Percentiles rank a stretch among this genome's conserved stretches.
phyloP scores from a whole-genome alignment of 2,329 filamentous ascomycete genomes.

The Cytospora schulzeri region DNA sequence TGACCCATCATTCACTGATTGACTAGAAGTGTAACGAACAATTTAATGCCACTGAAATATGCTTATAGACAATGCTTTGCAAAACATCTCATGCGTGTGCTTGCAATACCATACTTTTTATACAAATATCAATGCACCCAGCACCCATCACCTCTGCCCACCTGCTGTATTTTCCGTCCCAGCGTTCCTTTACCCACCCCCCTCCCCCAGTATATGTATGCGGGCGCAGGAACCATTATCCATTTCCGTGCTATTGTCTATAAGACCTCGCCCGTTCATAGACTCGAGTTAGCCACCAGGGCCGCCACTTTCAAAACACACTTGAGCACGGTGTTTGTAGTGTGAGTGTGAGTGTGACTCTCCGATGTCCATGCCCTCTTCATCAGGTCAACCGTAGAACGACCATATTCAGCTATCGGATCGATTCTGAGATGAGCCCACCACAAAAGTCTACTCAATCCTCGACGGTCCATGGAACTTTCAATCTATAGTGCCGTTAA shows the following conservation, averaged over 20 bases:
- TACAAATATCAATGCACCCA: background rate
- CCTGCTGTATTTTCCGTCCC: background rate
- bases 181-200: too few relatives aligned
- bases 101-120: background rate
- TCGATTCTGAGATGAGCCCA: background rate
- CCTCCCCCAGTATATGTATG: too few relatives aligned
- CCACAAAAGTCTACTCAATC: background rate
- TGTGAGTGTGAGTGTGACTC: too few relatives aligned
- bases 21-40: too few relatives aligned
- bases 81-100: too few relatives aligned
- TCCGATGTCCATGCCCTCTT: background rate
- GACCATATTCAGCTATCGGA: background rate
- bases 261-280: background rate
- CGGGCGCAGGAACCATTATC: background rate
- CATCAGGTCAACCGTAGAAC: background rate
- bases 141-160: too few relatives aligned
- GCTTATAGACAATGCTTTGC: too few relatives aligned
- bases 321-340: too few relatives aligned
- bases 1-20: too few relatives aligned
- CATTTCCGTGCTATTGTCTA: too few relatives aligned
- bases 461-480: background rate
- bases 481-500: conserved; percentile 20
- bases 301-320: background rate
- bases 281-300: background rate
- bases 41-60: too few relatives aligned